Base-by-base conservation (phyloP, 73 alveolate species). In the Paramecium tetraurelia region DNA sequence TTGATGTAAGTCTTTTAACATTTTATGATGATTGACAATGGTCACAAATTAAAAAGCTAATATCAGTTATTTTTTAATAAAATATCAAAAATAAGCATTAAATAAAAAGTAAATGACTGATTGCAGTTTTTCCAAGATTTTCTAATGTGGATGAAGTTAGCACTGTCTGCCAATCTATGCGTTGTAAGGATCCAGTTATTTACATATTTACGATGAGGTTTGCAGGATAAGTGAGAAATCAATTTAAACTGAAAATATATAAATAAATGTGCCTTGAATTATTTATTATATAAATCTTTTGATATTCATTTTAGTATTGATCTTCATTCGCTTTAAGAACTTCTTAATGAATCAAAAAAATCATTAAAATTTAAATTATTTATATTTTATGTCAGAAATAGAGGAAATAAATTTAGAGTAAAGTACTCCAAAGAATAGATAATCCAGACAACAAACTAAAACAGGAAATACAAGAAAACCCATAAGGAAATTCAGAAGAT, bases 321-420 rank as follows among this genome's bases (percentile, higher is more conserved):
- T 53, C 31, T 53, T 53, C 35, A n/a, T 53, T 53, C 5, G n/a
- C 69, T 53, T 53, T 53, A 18, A 18, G 31, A 16, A 53, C 69
- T 18, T 53, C 69, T 16, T 53, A 18, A 4, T 18, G 31, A 53
- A n/a, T 53, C 14, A 53, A 53, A 53, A 48, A 53, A 18, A 53
- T 53, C 31, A 53, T 53, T 53, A 53, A 53, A 53, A 53, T 53
- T 63, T 31, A 63, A 22, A 27, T 63, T 11, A 63, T 31, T 63
- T 63, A 63, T 31, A 31, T 31, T 63, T 31, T 22, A 63, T 63
- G 84, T 63, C 84, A 63, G 84, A 63, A 63, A 63, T 63, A 20
- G 84, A 63, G 48, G 84, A 63, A 63, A 63, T 63, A 27, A 63
- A 63, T 63, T 63, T 63, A 33, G 84, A 63, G 84, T 33, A 63